Conservation (phyloP, 305 asterid species). For the Solanum hybrid region DNA sequence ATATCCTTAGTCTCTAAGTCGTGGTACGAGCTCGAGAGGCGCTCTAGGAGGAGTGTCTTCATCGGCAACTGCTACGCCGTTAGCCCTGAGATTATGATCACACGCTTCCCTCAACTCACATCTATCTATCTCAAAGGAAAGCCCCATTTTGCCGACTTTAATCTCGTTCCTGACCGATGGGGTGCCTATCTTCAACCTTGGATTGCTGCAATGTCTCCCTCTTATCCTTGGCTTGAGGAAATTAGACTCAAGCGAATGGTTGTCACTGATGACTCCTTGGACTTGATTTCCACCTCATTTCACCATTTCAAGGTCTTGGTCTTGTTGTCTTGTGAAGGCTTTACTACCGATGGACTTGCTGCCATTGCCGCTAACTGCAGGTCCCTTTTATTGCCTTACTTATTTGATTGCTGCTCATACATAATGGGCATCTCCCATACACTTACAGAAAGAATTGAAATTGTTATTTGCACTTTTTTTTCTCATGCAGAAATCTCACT, state of each 20-base stretch:
- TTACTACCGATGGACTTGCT: conserved; percentile 85
- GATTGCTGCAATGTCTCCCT: conserved; percentile 61
- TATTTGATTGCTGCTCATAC: too few species aligned
- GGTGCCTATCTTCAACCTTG: conserved; percentile 79
- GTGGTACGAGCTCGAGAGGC: conserved; percentile 95
- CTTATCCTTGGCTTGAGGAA: conserved; percentile 88
- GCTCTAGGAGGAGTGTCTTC: conserved; percentile 74
- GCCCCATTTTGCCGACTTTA: conserved; percentile 98
- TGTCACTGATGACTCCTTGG: conserved; percentile 74
- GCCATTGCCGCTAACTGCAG: conserved; percentile 96
- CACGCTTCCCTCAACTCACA: conserved; percentile 77
- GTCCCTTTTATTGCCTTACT: conserved; percentile 8
- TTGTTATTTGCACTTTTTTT: too few species aligned
- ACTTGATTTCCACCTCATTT: conserved; percentile 70
- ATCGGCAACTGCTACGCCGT: conserved; percentile 93
- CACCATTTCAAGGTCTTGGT: conserved; percentile 70
- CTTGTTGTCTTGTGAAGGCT: conserved; percentile 82
- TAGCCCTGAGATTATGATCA: conserved; percentile 69
- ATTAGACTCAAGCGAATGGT: conserved; percentile 96
- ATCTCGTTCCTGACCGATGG: conserved; percentile 96
- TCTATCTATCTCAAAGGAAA: conserved; percentile 88
- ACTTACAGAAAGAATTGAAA: too few species aligned
- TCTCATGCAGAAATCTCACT: conserved; percentile 49
- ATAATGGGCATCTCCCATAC: too few species aligned
- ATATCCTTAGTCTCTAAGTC: conserved; percentile 90